Base-by-base conservation (phyloP, 768 basidiomycete genomes). In the Podaxis sp. region DNA sequence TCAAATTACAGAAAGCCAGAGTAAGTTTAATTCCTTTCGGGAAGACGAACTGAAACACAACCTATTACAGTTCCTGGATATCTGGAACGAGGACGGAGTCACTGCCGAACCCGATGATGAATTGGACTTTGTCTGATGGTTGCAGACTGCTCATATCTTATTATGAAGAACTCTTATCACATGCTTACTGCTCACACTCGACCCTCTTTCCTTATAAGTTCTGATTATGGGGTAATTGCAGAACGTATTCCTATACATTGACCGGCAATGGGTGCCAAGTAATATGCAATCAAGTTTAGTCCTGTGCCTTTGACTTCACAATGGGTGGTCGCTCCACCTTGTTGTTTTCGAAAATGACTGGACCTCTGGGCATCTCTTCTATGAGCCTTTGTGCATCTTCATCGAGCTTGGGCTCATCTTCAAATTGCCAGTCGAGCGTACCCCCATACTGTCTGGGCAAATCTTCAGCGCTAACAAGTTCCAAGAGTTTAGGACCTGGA, bases 11-110 rank as follows among this genome's bases (percentile, higher is more conserved):
- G 69, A 86, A 84, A 65, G 67, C 74, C 46, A 80, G 77, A 67
- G 95, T 95, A 69, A 69, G 85, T 72, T 2, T 57, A 27, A 9
- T 37, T 32, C 25, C 18, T 56, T 51, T 38, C 27, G 44, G 11
- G 1, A 21, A 27, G 38, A 32, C 13, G 9, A 36, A 5, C n/a
- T 7, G 38, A n/a, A 32, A 27, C 10, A 61, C 62, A 47, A 32
- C n/a, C 18, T 46, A 18, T 23, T 28, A 6, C 61, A 92, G 88
- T 89, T 91, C 71, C 74, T 90, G 55, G 83, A 86, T 63, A 84
- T 91, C 56, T 93, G 90, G 89, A 88, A 87, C 55, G 90, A 89
- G 68, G 90, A 92, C 66, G 91, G 90, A 25, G 79, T 90, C 37
- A 77, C 78, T 13, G 85, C 82, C 3, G 90, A 92, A 71, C 82